phyloP scores from a whole-genome alignment of 768 basidiomycete genomes.

The Amyloporia xantha region DNA sequence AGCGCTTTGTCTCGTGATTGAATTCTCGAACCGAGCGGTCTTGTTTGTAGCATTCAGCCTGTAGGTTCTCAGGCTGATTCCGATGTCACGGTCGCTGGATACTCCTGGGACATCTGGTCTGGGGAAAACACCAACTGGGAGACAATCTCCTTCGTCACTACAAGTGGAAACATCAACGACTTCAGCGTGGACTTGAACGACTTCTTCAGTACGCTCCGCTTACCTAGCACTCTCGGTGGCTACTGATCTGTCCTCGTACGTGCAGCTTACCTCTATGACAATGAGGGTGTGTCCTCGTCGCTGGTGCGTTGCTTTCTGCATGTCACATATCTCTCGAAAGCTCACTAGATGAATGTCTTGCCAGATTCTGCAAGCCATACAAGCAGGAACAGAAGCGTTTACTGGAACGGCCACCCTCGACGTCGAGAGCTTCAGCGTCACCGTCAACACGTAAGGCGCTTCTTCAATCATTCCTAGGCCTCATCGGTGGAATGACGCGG shows the following conservation, averaged over 20 bases:
- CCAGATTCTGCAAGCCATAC: conserved; percentile 47
- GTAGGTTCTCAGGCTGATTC: conserved; percentile 43
- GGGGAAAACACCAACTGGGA: conserved; percentile 50
- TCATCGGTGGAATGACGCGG: no score
- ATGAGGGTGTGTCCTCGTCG: conserved; percentile 40
- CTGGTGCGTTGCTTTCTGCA: conserved; percentile 27
- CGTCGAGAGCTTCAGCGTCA: conserved; percentile 35
- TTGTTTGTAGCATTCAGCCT: conserved; percentile 40
- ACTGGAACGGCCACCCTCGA: conserved; percentile 41
- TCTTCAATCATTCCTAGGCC: no score
- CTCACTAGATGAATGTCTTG: background rate
- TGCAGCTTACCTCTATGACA: conserved; percentile 38
- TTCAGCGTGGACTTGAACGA: conserved; percentile 47
- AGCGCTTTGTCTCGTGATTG: conserved; percentile 6
- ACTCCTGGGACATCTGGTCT: conserved; percentile 51
- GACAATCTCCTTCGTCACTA: conserved; percentile 46
- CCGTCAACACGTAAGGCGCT: conserved; percentile 21
- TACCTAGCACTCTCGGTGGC: no score
- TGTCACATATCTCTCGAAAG: background rate
- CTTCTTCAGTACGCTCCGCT: conserved; percentile 47
- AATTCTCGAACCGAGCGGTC: background rate
- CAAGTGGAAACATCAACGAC: conserved; percentile 37
- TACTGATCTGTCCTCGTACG: background rate
- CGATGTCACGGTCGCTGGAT: conserved; percentile 36
- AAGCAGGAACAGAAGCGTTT: conserved; percentile 52